A percentile compares a stretch with the other conserved stretches of the same genome.
phyloP scores from a whole-genome alignment of 1,139 yeast species.

The Sugiyamaella japonica region DNA sequence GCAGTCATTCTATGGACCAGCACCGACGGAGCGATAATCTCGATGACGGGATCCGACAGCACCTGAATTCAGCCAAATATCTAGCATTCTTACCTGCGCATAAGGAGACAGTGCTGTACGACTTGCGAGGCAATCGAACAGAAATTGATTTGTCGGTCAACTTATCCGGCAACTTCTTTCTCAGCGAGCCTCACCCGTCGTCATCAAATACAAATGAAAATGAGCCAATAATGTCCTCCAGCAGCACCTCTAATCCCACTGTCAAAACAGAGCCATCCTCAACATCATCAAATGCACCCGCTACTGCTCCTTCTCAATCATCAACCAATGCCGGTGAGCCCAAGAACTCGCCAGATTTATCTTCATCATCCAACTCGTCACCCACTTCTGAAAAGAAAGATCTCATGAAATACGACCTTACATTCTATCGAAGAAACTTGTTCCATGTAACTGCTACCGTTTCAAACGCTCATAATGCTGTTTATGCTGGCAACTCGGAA shows the following conservation, averaged over 20 bases:
- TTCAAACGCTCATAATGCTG: constrained; percentile 34
- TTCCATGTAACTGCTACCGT: constrained; percentile 37
- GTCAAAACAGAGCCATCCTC: not conserved
- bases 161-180: constrained; percentile 34
- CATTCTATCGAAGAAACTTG: constrained; percentile 38
- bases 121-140: constrained; percentile 28
- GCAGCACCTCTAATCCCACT: not conserved
- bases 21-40: constrained; percentile 14
- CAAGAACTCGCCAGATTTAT: constrained; percentile 4
- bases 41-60: constrained; percentile 25
- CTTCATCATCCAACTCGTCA: constrained; percentile 8
- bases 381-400: constrained; percentile 16
- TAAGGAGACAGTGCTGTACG: constrained; percentile 30
- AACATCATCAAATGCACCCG: not conserved
- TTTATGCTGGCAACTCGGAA: constrained; percentile 31
- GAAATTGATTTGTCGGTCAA: constrained; percentile 28
- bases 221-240: not conserved
- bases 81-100: constrained; percentile 29
- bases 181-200: constrained; percentile 28
- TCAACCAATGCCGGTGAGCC: not conserved
- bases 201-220: constrained; percentile 2
- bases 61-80: constrained; percentile 24
- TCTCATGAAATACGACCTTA: constrained; percentile 32
- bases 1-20: not conserved
- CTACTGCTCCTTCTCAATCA: not conserved